Evolutionary conservation across 345 rosid genomes (phyloP).

Genomic region (Arabidopsis suecica): DNA sequence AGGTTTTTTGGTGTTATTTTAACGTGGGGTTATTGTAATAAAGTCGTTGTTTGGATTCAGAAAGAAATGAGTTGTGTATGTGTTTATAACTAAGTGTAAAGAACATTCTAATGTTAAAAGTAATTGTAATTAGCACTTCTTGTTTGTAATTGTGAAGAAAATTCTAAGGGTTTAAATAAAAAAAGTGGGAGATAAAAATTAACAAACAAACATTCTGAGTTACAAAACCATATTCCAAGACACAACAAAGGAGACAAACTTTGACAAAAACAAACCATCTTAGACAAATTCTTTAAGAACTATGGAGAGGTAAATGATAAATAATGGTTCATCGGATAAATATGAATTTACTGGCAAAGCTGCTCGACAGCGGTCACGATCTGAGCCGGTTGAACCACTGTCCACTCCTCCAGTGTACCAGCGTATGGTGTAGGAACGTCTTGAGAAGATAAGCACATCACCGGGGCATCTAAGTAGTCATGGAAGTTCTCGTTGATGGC

Average conservation of each 20-base stretch:
- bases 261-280: conserved; percentile 27
- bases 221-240: conserved; percentile 27
- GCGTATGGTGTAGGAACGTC: conserved; percentile 97
- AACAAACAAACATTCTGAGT: conserved; percentile 20
- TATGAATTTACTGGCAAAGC: conserved; percentile 69
- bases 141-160: background rate
- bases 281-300: conserved; percentile 19
- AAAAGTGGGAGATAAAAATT: conserved; percentile 2
- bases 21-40: conserved; percentile 35
- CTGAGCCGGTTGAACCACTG: conserved; percentile 93
- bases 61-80: conserved; percentile 12
- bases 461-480: conserved; percentile 94
- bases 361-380: conserved; percentile 92
- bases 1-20: conserved; percentile 32
- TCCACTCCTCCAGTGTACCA: conserved; percentile 88
- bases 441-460: conserved; percentile 90
- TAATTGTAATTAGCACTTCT: background rate
- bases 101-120: background rate
- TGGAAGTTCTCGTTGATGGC: conserved; percentile 89
- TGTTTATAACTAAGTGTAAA: conserved; percentile 27
- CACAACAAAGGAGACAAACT: conserved; percentile 23
- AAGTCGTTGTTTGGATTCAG: conserved; percentile 27
- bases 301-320: conserved; percentile 22
- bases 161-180: background rate
- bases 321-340: conserved; percentile 20